These are phyloP conservation scores for Stereum hirsutum DNA, from an alignment of 1,284 basidiomycete genomes.

Conservation along the genomic window DNA sequence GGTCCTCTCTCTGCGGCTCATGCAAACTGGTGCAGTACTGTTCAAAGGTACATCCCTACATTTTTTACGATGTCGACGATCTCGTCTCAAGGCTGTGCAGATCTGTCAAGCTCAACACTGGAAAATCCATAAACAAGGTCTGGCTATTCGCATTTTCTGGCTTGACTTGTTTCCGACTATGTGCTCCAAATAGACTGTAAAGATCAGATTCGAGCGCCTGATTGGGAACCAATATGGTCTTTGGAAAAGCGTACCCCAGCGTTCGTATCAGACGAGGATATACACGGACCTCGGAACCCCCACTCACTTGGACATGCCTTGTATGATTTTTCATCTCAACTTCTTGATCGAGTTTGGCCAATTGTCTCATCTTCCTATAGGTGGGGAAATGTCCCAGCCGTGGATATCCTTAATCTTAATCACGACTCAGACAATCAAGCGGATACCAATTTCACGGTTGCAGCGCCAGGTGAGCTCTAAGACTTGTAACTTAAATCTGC, in stretches of 20 bases:
- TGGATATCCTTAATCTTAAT: constrained; percentile 21
- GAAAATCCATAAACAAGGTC: constrained; percentile 9
- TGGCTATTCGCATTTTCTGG: not conserved
- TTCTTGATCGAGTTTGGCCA: not conserved
- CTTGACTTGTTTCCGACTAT: constrained; percentile 4
- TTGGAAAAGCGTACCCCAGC: constrained; percentile 14
- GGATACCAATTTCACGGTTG: too few species aligned
- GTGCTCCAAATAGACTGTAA: constrained; percentile 16
- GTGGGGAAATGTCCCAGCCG: constrained; percentile 24
- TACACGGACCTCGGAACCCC: not conserved
- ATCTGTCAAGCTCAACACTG: constrained; percentile 20
- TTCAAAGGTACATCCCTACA: constrained; percentile 23
- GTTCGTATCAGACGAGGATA: constrained; percentile 9
- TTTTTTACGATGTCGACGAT: not conserved
- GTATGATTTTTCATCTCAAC: constrained; percentile 6
- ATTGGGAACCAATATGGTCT: constrained; percentile 21
- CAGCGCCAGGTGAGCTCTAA: too few species aligned
- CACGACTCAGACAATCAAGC: too few species aligned
- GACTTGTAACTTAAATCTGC: too few species aligned
- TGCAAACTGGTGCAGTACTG: constrained; percentile 31
- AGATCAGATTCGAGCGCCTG: constrained; percentile 13
- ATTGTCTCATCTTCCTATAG: constrained; percentile 9
- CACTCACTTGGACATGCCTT: constrained; percentile 10
- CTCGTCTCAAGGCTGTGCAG: not conserved
- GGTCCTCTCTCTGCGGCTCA: constrained; percentile 19